Evolutionary conservation across 139 green algal species (phyloP).

Genomic region (Eudorina sp.): DNA sequence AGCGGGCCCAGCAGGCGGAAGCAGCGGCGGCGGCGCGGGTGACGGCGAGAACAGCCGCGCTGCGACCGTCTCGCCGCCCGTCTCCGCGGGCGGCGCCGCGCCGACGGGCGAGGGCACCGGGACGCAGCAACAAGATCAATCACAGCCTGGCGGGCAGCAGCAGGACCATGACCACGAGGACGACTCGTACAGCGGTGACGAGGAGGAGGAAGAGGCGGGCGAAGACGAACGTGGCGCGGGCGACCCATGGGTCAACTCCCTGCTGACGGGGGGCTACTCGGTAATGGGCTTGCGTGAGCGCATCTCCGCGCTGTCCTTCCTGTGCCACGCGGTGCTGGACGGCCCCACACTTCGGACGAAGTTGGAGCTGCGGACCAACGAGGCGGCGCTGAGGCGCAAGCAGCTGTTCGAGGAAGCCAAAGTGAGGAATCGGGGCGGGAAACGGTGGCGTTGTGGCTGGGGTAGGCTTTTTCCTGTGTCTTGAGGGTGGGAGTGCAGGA

Average conservation of each 20-base stretch:
- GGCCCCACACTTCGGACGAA: slow-evolving; percentile 65
- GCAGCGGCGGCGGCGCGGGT: not conserved
- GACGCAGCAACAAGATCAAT: not conserved
- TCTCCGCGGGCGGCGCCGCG: not conserved
- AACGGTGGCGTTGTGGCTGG: not conserved
- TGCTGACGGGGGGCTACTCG: slow-evolving; percentile 69
- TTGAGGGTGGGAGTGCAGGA: too few species aligned
- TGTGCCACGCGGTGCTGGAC: slow-evolving; percentile 72
- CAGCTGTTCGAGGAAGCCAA: slow-evolving; percentile 73
- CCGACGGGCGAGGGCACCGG: not conserved
- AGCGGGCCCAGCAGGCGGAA: not conserved
- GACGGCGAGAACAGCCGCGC: not conserved
- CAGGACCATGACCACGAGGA: slow-evolving; percentile 16
- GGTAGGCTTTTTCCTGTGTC: too few species aligned
- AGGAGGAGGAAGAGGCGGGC: slow-evolving; percentile 53
- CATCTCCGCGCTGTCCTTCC: slow-evolving; percentile 71
- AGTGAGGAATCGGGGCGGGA: too few species aligned
- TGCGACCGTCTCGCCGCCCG: not conserved
- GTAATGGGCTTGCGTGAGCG: slow-evolving; percentile 71
- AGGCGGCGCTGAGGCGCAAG: slow-evolving; percentile 66
- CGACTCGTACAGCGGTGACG: slow-evolving; percentile 34
- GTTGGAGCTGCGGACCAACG: slow-evolving; percentile 74
- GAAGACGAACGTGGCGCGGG: slow-evolving; percentile 40
- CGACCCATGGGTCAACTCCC: slow-evolving; percentile 25
- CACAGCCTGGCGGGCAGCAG: not conserved